A percentile compares a stretch with the other conserved stretches of the same genome.
Conservation (phyloP, 208 protist species). For the Leishmania major region DNA sequence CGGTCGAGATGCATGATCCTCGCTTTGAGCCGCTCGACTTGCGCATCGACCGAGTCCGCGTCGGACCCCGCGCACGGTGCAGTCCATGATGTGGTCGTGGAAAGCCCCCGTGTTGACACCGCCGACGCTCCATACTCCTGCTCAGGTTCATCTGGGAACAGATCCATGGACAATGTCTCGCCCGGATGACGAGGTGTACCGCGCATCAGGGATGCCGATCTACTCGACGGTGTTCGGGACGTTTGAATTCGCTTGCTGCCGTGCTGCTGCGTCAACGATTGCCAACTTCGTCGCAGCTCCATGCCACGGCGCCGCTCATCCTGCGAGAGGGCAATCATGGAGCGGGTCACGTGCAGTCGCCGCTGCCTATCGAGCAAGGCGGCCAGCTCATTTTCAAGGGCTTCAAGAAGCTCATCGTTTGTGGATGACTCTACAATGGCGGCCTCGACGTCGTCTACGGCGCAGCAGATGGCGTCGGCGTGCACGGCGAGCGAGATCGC, state of each 20-base stretch:
- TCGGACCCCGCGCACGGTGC: constrained; percentile 7
- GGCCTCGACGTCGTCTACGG: constrained; percentile 52
- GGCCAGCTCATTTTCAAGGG: constrained; percentile 50
- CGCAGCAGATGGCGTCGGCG: constrained; percentile 67
- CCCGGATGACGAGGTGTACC: background rate
- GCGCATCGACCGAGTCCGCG: constrained; percentile 36
- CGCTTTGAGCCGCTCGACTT: constrained; percentile 44
- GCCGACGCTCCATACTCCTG: background rate
- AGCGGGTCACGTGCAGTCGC: constrained; percentile 42
- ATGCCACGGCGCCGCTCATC: constrained; percentile 23
- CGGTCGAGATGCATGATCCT: constrained; percentile 41
- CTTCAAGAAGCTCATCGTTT: constrained; percentile 53
- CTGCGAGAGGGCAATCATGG: constrained; percentile 41
- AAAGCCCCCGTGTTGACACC: constrained; percentile 7
- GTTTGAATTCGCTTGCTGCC: constrained; percentile 23
- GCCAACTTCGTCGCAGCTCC: constrained; percentile 12
- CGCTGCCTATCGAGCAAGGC: constrained; percentile 46
- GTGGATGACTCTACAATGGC: constrained; percentile 51
- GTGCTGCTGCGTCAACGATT: background rate
- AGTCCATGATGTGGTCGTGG: background rate
- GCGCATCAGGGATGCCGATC: background rate
- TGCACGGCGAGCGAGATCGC: constrained; percentile 77
- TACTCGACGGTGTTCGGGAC: constrained; percentile 24
- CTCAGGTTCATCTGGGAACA: background rate
- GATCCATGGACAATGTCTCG: background rate